Conservation (phyloP, 345 rosid species). For the Populus ilicifolia region DNA sequence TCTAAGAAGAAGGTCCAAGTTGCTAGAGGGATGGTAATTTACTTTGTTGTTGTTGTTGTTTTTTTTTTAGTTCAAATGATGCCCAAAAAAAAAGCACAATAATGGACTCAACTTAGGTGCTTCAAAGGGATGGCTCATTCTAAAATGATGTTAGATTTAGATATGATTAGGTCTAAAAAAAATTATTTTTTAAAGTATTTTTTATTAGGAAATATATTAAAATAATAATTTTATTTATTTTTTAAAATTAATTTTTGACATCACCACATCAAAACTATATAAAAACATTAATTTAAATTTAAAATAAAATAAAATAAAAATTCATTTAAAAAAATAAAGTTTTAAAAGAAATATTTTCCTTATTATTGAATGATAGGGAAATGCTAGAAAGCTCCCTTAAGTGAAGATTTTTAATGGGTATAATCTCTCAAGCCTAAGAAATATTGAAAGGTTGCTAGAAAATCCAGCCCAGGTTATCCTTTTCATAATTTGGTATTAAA, state of each 20-base stretch:
- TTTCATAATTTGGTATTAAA: neutral
- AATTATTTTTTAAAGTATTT: too few relatives aligned
- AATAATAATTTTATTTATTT: too few relatives aligned
- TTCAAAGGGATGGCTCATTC: neutral
- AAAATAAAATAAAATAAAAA: too few relatives aligned
- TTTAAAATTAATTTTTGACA: too few relatives aligned
- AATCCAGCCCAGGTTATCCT: neutral
- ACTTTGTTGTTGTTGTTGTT: too few relatives aligned
- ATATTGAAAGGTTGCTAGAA: neutral
- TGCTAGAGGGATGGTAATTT: neutral
- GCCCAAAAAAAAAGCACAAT: neutral
- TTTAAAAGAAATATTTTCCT: neutral
- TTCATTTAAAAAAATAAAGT: too few relatives aligned
- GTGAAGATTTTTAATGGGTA: neutral
- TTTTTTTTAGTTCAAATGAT: neutral
- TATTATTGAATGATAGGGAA: neutral
- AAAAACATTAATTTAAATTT: too few relatives aligned
- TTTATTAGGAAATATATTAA: too few relatives aligned
- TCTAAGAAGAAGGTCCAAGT: neutral
- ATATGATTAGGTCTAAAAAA: too few relatives aligned
- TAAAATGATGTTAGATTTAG: neutral
- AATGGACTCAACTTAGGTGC: neutral
- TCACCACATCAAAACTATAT: too few relatives aligned
- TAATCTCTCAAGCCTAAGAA: neutral
- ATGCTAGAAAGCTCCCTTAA: neutral